These are phyloP conservation scores for Nicotiana rustica DNA, from an alignment of 305 asterid genomes.

Conservation along the genomic window DNA sequence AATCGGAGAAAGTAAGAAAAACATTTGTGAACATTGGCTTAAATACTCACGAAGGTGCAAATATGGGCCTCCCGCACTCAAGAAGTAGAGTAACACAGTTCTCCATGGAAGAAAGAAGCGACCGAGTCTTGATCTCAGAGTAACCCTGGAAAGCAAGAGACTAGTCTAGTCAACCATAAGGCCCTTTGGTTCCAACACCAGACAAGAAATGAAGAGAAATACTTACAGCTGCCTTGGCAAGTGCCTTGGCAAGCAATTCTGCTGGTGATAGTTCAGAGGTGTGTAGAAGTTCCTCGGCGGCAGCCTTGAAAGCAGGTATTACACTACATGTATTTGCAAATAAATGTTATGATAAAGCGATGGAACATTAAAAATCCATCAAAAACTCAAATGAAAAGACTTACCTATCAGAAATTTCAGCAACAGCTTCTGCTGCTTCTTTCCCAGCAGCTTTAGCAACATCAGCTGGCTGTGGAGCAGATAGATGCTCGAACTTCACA, in stretches of 20 bases:
- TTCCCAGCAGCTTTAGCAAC: slow-evolving; percentile 88
- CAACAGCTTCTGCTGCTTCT: slow-evolving; percentile 77
- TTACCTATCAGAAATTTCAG: slow-evolving; percentile 81
- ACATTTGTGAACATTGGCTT: slow-evolving; percentile 1
- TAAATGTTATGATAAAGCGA: slow-evolving; percentile 33
- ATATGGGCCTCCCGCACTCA: slow-evolving; percentile 74
- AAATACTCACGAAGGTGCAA: slow-evolving; percentile 73
- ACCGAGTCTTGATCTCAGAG: slow-evolving; percentile 80
- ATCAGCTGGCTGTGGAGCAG: slow-evolving; percentile 97
- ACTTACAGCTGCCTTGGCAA: slow-evolving; percentile 93
- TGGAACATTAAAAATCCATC: slow-evolving; percentile 33
- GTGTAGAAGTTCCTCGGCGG: slow-evolving; percentile 78
- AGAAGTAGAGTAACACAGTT: slow-evolving; percentile 80
- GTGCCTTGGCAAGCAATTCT: slow-evolving; percentile 93
- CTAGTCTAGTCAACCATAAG: slow-evolving; percentile 34
- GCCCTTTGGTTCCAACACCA: background rate
- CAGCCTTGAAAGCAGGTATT: slow-evolving; percentile 83
- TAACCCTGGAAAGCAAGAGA: slow-evolving; percentile 65
- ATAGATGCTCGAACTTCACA: slow-evolving; percentile 81
- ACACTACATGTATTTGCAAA: slow-evolving; percentile 57
- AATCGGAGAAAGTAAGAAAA: background rate
- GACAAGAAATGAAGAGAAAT: slow-evolving; percentile 7
- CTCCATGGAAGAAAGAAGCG: slow-evolving; percentile 88
- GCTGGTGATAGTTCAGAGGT: slow-evolving; percentile 68
- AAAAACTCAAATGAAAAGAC: background rate